Evolutionary conservation across 192 early-diverging fungal species (phyloP), one percentile per base, ranked within the genome.

Genomic region (Mortierella claussenii): DNA sequence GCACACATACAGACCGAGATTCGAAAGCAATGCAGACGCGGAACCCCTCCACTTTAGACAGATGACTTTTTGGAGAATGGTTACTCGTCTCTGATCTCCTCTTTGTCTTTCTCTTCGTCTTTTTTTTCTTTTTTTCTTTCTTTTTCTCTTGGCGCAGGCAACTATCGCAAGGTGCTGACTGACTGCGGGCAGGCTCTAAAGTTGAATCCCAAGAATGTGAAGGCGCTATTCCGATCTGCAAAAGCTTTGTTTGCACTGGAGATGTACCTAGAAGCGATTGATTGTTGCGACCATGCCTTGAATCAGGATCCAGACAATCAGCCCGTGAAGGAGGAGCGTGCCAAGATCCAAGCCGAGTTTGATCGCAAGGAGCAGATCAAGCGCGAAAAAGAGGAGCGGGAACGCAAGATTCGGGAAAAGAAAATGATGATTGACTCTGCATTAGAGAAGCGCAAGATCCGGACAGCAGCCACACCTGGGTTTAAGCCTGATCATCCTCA

Each of bases 161-260:
- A 98, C 83, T 97, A 89, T 66, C 87, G 96, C 11, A 85, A 80
- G 57, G 96, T 92, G n/a, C 69, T 98, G 37, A 89, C 85, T 50
- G 98, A 99, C 84, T 98, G 97, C 65, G 86, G 89, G 10, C 84
- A 87, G n/a, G 94, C 93, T 11, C 76, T 99, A 33, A 83, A 89
- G 64, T 65, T 93, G 4, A 87, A 94, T 55, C 85, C 90, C 4
- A 84, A 89, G 43, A 96, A 96, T 47, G 85, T 96, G 54, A 99
- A 99, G 78, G 98, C 96, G 0, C 89, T 93, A 49, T 99, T 91
- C 81, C 87, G 97, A 32, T 96, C 96, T 0, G 90, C 89, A 7
- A 90, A 90, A 59, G 98, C 97, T 7, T 86, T 94, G 23, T 69
- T 85, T 30, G 82, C 85, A 21, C 79, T 99, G 49, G 95, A 95